phyloP scores from a whole-genome alignment of 192 early-diverging fungal species.

The Obelidium mucronatum region DNA sequence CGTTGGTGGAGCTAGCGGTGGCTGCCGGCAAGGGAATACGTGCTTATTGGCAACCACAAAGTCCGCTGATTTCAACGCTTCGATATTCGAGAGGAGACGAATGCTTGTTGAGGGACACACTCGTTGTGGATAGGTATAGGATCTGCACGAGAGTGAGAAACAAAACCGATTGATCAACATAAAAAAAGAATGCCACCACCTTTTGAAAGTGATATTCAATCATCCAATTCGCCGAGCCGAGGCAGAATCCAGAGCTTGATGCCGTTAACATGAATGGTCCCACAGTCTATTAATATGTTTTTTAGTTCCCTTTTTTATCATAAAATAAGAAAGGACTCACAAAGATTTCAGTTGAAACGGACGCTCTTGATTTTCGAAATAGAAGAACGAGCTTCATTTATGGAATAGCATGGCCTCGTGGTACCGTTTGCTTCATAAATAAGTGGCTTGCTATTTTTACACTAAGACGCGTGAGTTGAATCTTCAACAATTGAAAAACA shows the following conservation, averaged over 20 bases:
- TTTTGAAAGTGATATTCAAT: constrained; percentile 33
- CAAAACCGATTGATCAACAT: not conserved
- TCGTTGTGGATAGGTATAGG: constrained; percentile 8
- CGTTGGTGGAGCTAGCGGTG: not conserved
- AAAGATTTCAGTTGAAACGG: constrained; percentile 19
- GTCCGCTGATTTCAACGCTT: not conserved
- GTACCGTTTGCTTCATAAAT: constrained; percentile 3
- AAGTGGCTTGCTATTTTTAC: not conserved
- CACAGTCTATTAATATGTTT: not conserved
- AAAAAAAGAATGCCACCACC: not conserved
- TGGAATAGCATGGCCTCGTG: constrained; percentile 10
- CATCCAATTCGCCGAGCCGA: constrained; percentile 31
- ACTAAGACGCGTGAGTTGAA: not conserved
- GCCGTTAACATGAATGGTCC: constrained; percentile 12
- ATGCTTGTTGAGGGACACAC: constrained; percentile 10
- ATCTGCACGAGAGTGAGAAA: too few species aligned
- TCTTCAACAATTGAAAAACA: not conserved
- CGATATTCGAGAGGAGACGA: not conserved
- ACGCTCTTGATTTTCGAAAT: constrained; percentile 22
- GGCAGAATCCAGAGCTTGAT: constrained; percentile 6
- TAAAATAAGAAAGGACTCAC: constrained; percentile 3
- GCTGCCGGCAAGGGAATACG: too few species aligned
- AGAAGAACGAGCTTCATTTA: constrained; percentile 16
- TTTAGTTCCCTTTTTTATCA: not conserved
- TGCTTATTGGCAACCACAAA: constrained; percentile 25